A percentile compares a stretch with the other conserved stretches of the same genome.
Conservation (phyloP, 2,329 filamentous ascomycete species). For the Fusarium luffae region DNA sequence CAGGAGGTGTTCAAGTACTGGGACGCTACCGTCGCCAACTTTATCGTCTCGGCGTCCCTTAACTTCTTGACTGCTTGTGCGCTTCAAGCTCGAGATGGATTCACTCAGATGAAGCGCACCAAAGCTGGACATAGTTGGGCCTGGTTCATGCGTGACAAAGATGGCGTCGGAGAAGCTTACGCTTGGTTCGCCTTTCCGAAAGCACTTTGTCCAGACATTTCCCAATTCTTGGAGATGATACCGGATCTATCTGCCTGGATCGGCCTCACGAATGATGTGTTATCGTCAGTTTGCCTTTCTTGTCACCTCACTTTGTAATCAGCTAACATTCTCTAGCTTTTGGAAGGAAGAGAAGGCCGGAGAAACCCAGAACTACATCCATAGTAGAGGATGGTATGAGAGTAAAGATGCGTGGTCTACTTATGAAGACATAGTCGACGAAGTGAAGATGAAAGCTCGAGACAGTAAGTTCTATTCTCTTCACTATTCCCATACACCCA, state of each 20-base stretch:
- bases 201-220: not conserved
- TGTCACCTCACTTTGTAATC: no score
- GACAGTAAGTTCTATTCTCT: not conserved
- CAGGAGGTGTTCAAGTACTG: slow-evolving; percentile 1
- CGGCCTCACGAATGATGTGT: slow-evolving; percentile 2
- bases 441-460: not conserved
- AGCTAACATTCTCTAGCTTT: not conserved
- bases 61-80: slow-evolving; percentile 19
- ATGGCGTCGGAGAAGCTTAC: slow-evolving; percentile 17
- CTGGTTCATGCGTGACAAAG: slow-evolving; percentile 27
- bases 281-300: not conserved
- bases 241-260: slow-evolving; percentile 16
- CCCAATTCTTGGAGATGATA: slow-evolving; percentile 19
- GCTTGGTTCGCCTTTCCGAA: slow-evolving; percentile 22
- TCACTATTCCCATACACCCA: no score
- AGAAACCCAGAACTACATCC: slow-evolving; percentile 16
- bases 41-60: slow-evolving; percentile 9
- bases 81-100: slow-evolving; percentile 10
- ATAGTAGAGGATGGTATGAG: slow-evolving; percentile 20
- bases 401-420: not conserved
- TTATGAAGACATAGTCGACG: not conserved
- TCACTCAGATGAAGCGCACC: not conserved
- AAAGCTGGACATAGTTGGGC: slow-evolving; percentile 12
- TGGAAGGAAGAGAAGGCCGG: slow-evolving; percentile 22
- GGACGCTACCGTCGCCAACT: slow-evolving; percentile 18